Base-by-base conservation (phyloP, 2,329 filamentous ascomycete genomes). In the Fusarium sp. region DNA sequence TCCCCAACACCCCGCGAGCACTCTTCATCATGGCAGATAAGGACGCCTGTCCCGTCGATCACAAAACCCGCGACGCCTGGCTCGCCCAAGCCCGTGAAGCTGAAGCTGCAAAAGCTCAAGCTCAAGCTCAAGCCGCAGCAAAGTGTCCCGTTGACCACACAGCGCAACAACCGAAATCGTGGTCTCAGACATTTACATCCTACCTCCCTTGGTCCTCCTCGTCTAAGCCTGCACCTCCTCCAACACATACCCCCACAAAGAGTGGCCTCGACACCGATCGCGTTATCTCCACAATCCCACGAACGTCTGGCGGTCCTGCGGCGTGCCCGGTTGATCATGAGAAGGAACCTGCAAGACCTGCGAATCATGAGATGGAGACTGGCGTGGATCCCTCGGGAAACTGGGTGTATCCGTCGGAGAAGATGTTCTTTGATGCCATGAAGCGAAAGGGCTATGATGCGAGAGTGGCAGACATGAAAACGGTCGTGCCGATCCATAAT, bases 371-470 rank as follows among this genome's bases (percentile, higher is more conserved):
- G 80, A 80, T 87, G 64, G 94, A 97, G 76, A 91, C 90, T 0
- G 91, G 91, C 64, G 84, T 88, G 21, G 89, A 93, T 73, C 82
- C 81, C 36, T 87, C 88, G 0, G 95, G 95, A 1, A 97, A 97
- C 78, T 99, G 96, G 96, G 90, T 99, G 63, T 99, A 99, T 79
- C 96, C 96, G 0, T 96, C 92, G 0, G 95, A 98, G 78, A 91
- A 92, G 76, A 97, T 97, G 89, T 99, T 99, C 84, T 98, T 98
- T 81, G 92, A 97, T 46, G 96, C 96, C 42, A 95, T 99, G 89
- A 89, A 91, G 83, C 90, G 95, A 76, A 99, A 99, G 80, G 91
- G 90, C 41, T 90, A 94, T 81, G 88, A 89, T 63, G 90, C 87
- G 29, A 82, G 84, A 15, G 88, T 87, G 1, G 82, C 85, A 8